Conservation (phyloP, 2,329 filamentous ascomycete species). For the Leptodontidium sp. region DNA sequence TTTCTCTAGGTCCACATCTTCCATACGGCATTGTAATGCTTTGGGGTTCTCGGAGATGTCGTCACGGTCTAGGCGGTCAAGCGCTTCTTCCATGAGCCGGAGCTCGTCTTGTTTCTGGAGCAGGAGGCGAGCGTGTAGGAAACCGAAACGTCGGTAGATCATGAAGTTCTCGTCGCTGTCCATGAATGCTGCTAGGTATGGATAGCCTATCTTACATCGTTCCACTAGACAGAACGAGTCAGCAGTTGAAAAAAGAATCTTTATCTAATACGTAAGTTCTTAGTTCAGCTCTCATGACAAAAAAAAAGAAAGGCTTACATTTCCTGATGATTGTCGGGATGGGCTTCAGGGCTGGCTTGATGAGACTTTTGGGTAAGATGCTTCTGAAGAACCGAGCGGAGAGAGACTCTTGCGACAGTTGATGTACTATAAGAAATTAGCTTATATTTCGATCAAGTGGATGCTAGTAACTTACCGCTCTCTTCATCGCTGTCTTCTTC, state of each 20-base stretch:
- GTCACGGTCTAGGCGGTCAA: neutral
- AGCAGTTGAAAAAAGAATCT: neutral
- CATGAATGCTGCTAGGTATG: conserved; percentile 50
- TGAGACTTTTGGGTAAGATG: neutral
- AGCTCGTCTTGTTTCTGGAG: conserved; percentile 20
- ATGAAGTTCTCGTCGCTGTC: conserved; percentile 53
- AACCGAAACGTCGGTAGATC: conserved; percentile 53
- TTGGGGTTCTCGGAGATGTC: neutral
- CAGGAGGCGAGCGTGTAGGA: conserved; percentile 50
- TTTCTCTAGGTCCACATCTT: neutral
- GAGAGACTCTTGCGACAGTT: no score
- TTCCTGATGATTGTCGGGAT: neutral
- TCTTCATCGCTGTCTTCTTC: neutral
- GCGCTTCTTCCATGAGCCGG: neutral
- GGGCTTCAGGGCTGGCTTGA: neutral
- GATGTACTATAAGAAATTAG: neutral
- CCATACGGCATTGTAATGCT: neutral
- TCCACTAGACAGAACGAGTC: neutral
- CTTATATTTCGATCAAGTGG: no score
- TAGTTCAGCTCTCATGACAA: no score
- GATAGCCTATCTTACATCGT: conserved; percentile 45
- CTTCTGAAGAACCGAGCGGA: neutral
- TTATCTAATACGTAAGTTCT: no score
- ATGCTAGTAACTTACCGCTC: neutral
- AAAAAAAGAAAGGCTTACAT: neutral